Conservation (phyloP, 148 eudicot species). For the Simmondsia chinensis region DNA sequence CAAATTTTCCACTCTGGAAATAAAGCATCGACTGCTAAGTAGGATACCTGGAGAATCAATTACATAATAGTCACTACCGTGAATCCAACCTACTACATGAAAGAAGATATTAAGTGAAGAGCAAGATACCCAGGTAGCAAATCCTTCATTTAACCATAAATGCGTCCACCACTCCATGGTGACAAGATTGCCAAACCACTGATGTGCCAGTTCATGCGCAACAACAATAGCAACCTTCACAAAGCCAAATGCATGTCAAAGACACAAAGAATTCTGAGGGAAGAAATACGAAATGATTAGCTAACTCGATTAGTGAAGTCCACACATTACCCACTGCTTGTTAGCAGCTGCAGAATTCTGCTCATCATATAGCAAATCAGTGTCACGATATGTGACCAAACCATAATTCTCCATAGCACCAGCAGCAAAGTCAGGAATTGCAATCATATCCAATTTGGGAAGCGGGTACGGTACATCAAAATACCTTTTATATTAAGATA, state of each 20-base stretch:
- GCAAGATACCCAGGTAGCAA: constrained; percentile 84
- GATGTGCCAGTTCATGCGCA: constrained; percentile 97
- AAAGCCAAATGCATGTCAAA: constrained; percentile 2
- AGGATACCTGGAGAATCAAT: constrained; percentile 57
- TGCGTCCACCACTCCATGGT: constrained; percentile 99
- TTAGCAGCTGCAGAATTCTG: constrained; percentile 91
- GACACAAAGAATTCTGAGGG: too few relatives aligned
- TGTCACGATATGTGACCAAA: constrained; percentile 88
- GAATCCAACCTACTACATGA: too few relatives aligned
- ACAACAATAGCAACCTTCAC: constrained; percentile 88
- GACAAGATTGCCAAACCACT: constrained; percentile 99
- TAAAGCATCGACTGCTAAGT: constrained; percentile 74
- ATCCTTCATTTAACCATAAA: constrained; percentile 96
- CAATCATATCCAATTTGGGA: constrained; percentile 94
- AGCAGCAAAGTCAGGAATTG: constrained; percentile 96
- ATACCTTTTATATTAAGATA: constrained; percentile 32
- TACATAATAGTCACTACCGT: background rate
- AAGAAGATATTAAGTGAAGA: background rate
- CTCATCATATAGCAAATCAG: constrained; percentile 91
- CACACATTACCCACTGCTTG: constrained; percentile 77
- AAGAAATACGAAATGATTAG: too few relatives aligned
- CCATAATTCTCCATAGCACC: constrained; percentile 99
- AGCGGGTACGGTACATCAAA: constrained; percentile 82
- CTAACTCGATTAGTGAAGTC: constrained; percentile 3
- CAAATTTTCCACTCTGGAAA: constrained; percentile 96